phyloP scores from a whole-genome alignment of 2,329 filamentous ascomycete species.

The Pezicula rhizophila region DNA sequence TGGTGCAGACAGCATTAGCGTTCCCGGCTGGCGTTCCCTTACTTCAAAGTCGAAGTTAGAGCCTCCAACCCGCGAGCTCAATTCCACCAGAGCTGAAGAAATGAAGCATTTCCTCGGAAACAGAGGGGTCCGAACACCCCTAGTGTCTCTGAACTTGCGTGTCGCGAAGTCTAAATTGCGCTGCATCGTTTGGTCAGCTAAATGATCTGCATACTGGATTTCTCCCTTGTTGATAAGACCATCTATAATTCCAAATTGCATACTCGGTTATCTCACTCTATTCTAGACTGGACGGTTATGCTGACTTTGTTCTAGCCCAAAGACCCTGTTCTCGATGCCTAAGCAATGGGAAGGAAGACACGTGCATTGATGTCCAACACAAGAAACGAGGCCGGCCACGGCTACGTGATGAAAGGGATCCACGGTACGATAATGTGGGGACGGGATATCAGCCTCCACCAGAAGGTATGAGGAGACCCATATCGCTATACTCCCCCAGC shows the following conservation, averaged over 20 bases:
- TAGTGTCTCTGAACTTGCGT: no score
- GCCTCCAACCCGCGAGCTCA: no score
- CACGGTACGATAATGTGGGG: conserved; percentile 43
- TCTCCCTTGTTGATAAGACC: not conserved
- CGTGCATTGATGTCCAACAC: conserved; percentile 77
- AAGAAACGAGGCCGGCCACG: conserved; percentile 78
- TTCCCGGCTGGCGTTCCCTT: not conserved
- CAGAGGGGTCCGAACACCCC: no score
- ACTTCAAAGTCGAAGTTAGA: not conserved
- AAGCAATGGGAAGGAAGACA: conserved; percentile 72
- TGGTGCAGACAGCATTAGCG: no score
- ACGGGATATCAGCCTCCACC: conserved; percentile 21
- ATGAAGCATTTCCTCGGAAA: not conserved
- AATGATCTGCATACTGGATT: not conserved
- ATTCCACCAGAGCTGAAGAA: not conserved
- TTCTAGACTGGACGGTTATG: not conserved
- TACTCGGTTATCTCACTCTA: not conserved
- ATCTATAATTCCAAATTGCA: not conserved
- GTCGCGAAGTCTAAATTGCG: no score
- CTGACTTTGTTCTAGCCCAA: conserved; percentile 47
- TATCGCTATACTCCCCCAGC: conserved; percentile 42
- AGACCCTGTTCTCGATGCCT: conserved; percentile 73
- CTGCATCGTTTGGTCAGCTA: no score
- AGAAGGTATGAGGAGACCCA: conserved; percentile 35
- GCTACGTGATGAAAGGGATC: conserved; percentile 64